Evolutionary conservation across 2,329 filamentous ascomycete species (phyloP).

Genomic region (Trichophyton benhamiae): DNA sequence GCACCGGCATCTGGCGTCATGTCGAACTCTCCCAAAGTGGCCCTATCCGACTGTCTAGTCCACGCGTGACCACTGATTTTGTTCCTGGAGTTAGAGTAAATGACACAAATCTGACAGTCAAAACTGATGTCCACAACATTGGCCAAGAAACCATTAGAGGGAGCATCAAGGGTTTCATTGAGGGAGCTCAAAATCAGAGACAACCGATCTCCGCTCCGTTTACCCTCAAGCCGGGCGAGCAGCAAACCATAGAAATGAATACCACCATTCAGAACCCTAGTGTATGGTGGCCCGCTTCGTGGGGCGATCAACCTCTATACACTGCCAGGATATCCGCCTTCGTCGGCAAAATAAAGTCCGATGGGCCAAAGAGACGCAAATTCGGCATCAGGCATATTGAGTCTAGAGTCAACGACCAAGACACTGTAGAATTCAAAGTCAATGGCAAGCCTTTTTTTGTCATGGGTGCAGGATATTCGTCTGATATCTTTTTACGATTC

Average conservation of each 20-base stretch:
- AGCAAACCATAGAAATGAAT: constrained; percentile 30
- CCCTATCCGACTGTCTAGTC: constrained; percentile 33
- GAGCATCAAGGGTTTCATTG: constrained; percentile 17
- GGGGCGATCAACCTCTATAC: constrained; percentile 11
- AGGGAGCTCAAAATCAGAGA: constrained; percentile 8
- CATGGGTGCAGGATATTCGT: constrained; percentile 47
- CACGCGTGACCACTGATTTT: constrained; percentile 37
- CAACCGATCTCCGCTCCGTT: constrained; percentile 23
- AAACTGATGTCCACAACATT: constrained; percentile 28
- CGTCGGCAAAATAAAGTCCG: constrained; percentile 21
- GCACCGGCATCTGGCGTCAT: constrained; percentile 51
- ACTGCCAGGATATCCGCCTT: constrained; percentile 22
- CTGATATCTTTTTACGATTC: constrained; percentile 52
- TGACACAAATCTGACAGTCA: constrained; percentile 31
- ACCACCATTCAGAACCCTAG: constrained; percentile 12
- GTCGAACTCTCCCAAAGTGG: constrained; percentile 46
- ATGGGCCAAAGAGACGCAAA: constrained; percentile 22
- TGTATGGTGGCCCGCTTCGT: constrained; percentile 6
- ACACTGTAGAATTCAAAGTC: constrained; percentile 45
- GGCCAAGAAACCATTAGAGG: constrained; percentile 15
- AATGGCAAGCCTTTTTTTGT: constrained; percentile 50
- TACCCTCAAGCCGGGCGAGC: constrained; percentile 28
- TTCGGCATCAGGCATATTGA: constrained; percentile 48
- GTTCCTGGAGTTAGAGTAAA: constrained; percentile 20
- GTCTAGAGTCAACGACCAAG: constrained; percentile 38